Evolutionary conservation across 148 eudicot genomes (phyloP).

Genomic region (Camellia sinensis): DNA sequence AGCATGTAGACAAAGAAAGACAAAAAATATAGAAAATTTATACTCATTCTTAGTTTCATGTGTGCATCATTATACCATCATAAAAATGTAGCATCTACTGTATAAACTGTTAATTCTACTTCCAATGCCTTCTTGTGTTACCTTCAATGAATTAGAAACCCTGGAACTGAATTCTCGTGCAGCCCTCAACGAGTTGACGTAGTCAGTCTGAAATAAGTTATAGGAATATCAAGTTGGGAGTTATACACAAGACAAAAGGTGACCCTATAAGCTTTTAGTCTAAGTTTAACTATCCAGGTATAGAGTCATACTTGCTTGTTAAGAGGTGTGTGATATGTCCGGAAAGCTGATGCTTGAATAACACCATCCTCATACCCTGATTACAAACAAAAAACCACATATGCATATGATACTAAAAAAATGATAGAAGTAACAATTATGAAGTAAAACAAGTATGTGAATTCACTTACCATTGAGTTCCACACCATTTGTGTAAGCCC

Average conservation of each 20-base stretch:
- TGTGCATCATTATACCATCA: background rate
- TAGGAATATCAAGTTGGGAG: conserved; percentile 6
- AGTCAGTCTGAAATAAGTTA: conserved; percentile 54
- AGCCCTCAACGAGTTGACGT: conserved; percentile 85
- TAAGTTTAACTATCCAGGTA: conserved; percentile 5
- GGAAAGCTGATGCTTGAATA: conserved; percentile 86
- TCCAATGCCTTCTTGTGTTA: conserved; percentile 19
- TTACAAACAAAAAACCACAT: background rate
- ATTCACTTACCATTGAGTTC: conserved; percentile 57
- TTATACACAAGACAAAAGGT: conserved; percentile 8
- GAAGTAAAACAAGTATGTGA: conserved; percentile 2
- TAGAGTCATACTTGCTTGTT: conserved; percentile 72
- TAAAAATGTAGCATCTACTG: background rate
- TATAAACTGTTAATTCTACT: background rate
- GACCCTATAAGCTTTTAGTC: background rate
- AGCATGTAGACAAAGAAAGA: too few relatives aligned
- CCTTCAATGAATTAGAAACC: conserved; percentile 85
- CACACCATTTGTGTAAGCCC: conserved; percentile 85
- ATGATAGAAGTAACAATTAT: background rate
- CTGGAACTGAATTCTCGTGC: conserved; percentile 79
- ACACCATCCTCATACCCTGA: conserved; percentile 78
- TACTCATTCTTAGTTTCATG: background rate
- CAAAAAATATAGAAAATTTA: background rate
- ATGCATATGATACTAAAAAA: background rate
- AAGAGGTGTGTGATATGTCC: conserved; percentile 96